Evolutionary conservation across 1,284 basidiomycete species (phyloP).

Genomic region (Polyporus tsugae): DNA sequence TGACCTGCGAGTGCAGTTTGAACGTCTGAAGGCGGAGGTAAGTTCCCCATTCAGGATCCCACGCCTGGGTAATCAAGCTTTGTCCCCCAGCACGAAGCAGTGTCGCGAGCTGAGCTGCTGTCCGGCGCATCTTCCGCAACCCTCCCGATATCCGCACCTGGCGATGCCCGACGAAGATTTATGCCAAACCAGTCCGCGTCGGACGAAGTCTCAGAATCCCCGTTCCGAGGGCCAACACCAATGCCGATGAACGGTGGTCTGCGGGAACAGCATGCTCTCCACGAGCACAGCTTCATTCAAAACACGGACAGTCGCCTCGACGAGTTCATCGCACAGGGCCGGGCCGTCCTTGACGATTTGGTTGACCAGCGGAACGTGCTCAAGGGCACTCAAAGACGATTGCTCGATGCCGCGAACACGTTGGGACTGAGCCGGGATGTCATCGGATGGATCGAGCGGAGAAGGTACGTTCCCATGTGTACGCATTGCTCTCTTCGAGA

Average conservation of each 20-base stretch:
- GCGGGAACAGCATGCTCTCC: constrained; percentile 81
- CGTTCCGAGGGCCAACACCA: constrained; percentile 70
- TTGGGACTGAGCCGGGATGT: constrained; percentile 91
- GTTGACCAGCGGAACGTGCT: constrained; percentile 91
- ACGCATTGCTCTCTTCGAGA: neutral
- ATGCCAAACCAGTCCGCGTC: constrained; percentile 54
- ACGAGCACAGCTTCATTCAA: constrained; percentile 88
- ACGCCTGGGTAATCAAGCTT: neutral
- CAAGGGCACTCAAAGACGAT: constrained; percentile 87
- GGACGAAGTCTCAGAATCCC: constrained; percentile 69
- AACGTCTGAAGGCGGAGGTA: constrained; percentile 67
- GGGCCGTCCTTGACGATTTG: constrained; percentile 88
- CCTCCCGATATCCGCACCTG: constrained; percentile 51
- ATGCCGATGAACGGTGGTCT: constrained; percentile 57
- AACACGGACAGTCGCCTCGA: constrained; percentile 84
- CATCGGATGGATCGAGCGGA: constrained; percentile 93
- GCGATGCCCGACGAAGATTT: constrained; percentile 70
- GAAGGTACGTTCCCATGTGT: constrained; percentile 69
- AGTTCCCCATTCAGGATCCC: neutral
- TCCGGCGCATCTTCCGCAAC: constrained; percentile 55
- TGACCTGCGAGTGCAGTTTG: constrained; percentile 77
- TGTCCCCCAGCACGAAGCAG: constrained; percentile 56
- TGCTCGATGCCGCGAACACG: constrained; percentile 92
- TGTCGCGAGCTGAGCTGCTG: constrained; percentile 69
- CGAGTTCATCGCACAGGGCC: constrained; percentile 89